These are phyloP conservation scores for Phtheirospermum japonicum DNA, from an alignment of 257 asterid genomes.

Conservation along the genomic window DNA sequence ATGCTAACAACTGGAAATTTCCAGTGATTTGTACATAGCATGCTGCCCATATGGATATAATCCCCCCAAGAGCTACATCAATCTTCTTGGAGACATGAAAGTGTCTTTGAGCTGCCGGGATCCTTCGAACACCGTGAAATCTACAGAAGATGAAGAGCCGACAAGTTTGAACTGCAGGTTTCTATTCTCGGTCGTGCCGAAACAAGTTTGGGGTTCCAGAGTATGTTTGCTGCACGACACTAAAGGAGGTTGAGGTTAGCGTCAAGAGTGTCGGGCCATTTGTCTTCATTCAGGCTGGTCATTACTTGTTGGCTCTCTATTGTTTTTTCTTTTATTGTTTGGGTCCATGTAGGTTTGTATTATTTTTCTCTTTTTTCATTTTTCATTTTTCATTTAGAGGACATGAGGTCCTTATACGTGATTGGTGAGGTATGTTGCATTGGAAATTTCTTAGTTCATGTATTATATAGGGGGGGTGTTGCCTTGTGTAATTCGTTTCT, in stretches of 20 bases:
- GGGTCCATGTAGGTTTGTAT: constrained; percentile 43
- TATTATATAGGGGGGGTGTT: constrained; percentile 43
- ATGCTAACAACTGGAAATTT: constrained; percentile 56
- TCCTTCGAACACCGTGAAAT: constrained; percentile 28
- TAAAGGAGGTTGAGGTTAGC: constrained; percentile 33
- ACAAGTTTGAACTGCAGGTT: constrained; percentile 19
- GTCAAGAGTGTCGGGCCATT: constrained; percentile 13
- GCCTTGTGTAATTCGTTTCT: constrained; percentile 39
- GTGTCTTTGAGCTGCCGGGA: constrained; percentile 26
- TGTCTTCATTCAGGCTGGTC: constrained; percentile 35
- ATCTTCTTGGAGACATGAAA: constrained; percentile 26
- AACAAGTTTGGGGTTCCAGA: constrained; percentile 29
- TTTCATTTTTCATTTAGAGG: too few relatives aligned
- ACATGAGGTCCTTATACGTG: constrained; percentile 30
- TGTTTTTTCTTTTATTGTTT: neutral
- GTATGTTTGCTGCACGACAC: constrained; percentile 35
- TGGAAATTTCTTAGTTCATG: constrained; percentile 37
- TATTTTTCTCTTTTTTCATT: constrained; percentile 31
- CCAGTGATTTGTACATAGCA: constrained; percentile 68
- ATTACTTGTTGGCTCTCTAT: constrained; percentile 21
- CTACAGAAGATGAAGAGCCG: constrained; percentile 23
- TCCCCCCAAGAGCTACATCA: constrained; percentile 24
- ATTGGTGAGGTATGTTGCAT: constrained; percentile 35
- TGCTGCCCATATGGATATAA: constrained; percentile 35
- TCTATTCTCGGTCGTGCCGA: constrained; percentile 11